These are phyloP conservation scores for Dichomitus squalens DNA, from an alignment of 1,284 basidiomycete species.

Conservation along the genomic window DNA sequence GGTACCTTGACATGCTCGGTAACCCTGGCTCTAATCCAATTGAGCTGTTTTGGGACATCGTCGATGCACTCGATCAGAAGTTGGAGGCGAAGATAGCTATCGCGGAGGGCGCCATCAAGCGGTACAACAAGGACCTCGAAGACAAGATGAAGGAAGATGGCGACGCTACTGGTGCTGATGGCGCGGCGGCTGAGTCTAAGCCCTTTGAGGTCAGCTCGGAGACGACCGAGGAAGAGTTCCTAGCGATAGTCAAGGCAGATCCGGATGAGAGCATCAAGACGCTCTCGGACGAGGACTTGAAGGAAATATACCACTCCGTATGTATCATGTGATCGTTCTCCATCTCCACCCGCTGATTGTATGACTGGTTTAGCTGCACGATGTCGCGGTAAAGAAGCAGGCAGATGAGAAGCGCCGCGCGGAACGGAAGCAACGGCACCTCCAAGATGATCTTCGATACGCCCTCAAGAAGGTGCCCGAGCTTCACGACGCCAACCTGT, in stretches of 20 bases:
- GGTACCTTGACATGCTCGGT: constrained; percentile 87
- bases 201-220: constrained; percentile 57
- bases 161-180: constrained; percentile 38
- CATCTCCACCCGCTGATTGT: background rate
- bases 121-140: constrained; percentile 41
- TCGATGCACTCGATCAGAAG: constrained; percentile 86
- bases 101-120: constrained; percentile 63
- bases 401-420: constrained; percentile 80
- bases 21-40: constrained; percentile 92
- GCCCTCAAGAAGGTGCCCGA: constrained; percentile 90
- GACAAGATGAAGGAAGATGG: constrained; percentile 35
- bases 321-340: constrained; percentile 31
- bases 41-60: constrained; percentile 94
- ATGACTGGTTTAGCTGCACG: constrained; percentile 59
- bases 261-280: constrained; percentile 49
- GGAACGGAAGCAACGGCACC: constrained; percentile 84
- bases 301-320: constrained; percentile 70
- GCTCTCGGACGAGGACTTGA: constrained; percentile 56
- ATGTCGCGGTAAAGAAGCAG: constrained; percentile 69
- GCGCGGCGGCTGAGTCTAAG: constrained; percentile 22
- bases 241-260: constrained; percentile 56
- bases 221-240: constrained; percentile 63
- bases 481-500: constrained; percentile 69
- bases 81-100: constrained; percentile 76
- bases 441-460: constrained; percentile 95